Percentiles rank a stretch among this genome's conserved stretches.
Conservation (phyloP, 2,329 filamentous ascomycete species). For the Hirsutella minnesotensis region DNA sequence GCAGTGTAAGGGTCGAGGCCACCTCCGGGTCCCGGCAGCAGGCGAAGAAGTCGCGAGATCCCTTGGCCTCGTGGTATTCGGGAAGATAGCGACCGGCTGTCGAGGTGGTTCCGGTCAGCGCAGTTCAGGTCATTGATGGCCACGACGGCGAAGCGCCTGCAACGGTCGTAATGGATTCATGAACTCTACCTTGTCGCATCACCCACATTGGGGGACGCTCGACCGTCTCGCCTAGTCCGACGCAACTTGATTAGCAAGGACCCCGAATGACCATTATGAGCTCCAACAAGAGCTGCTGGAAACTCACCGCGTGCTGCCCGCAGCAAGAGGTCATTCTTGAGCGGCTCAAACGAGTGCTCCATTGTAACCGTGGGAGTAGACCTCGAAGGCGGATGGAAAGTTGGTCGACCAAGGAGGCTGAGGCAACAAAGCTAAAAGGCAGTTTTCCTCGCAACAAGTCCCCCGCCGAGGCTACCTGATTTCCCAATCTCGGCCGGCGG, state of each 20-base stretch:
- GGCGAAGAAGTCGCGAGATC: constrained; percentile 85
- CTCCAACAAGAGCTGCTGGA: too few relatives aligned
- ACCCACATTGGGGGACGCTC: constrained; percentile 96
- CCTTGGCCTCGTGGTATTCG: constrained; percentile 95
- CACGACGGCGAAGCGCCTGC: too few relatives aligned
- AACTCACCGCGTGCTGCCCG: constrained; percentile 74
- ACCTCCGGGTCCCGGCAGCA: constrained; percentile 91
- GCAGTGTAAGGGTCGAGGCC: constrained; percentile 83
- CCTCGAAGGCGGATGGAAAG: background rate
- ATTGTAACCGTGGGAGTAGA: constrained; percentile 25
- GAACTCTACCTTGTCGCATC: constrained; percentile 78
- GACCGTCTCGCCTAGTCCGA: constrained; percentile 64
- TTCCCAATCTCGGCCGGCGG: too few relatives aligned
- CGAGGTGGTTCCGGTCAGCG: background rate
- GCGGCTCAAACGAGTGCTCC: constrained; percentile 62
- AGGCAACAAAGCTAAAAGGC: background rate
- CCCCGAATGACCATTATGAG: background rate
- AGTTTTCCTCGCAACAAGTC: too few relatives aligned
- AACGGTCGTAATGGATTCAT: background rate
- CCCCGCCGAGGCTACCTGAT: too few relatives aligned
- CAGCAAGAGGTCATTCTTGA: constrained; percentile 88
- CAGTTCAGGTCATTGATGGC: background rate
- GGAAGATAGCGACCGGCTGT: constrained; percentile 90
- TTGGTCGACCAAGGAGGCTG: background rate
- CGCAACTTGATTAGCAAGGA: background rate